A percentile compares a stretch with the other conserved stretches of the same genome.
These are phyloP conservation scores for Gossypium gossypioides DNA, from an alignment of 441 rosid species.

Conservation along the genomic window DNA sequence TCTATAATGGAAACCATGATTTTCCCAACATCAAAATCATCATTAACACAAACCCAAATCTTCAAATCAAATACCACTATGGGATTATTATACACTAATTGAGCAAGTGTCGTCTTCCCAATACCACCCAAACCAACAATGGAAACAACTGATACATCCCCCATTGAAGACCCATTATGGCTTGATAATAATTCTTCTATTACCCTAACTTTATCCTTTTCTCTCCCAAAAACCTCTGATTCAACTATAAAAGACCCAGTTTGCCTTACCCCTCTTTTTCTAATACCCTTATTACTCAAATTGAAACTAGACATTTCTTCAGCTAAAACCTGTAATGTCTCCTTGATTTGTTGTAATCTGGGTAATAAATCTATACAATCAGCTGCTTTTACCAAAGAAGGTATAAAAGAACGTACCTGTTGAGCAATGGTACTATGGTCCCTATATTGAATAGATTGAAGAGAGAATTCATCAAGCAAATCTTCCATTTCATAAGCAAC, in stretches of 20 bases:
- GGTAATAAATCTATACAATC: not conserved
- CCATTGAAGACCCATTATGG: not conserved
- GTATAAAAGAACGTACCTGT: conserved; percentile 2
- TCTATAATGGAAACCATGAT: conserved; percentile 12
- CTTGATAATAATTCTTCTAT: not conserved
- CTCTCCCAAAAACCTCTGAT: conserved; percentile 15
- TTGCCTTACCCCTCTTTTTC: not conserved
- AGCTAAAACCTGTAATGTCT: conserved; percentile 4
- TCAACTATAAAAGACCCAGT: conserved; percentile 10
- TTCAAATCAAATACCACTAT: conserved; percentile 14
- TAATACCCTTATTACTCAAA: not conserved
- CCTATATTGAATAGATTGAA: not conserved
- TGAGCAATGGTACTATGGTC: not conserved
- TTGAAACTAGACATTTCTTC: conserved; percentile 12
- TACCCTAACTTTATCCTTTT: not conserved
- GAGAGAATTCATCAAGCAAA: conserved; percentile 14
- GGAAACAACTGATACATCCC: conserved; percentile 2
- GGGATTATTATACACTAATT: conserved; percentile 12
- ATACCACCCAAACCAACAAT: conserved; percentile 14
- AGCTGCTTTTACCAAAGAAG: not conserved
- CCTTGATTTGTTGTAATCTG: conserved; percentile 7
- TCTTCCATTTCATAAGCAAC: conserved; percentile 14
- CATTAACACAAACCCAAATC: conserved; percentile 19
- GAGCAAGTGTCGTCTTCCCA: conserved; percentile 9
- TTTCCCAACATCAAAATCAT: conserved; percentile 16